Conservation (phyloP, 805 yeast genomes). For the Yamadazyma insecticola region DNA sequence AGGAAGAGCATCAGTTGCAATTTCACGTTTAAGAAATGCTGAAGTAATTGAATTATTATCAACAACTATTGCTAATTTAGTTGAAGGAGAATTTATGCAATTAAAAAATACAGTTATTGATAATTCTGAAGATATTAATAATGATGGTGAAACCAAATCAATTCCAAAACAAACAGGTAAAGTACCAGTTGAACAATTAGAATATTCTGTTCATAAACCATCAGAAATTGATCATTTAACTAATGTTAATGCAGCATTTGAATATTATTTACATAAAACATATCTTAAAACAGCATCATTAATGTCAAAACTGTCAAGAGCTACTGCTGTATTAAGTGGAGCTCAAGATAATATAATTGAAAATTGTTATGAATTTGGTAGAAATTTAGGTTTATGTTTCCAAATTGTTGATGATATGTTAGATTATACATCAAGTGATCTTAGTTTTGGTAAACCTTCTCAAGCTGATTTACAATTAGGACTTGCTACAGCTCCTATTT, state of each 20-base stretch:
- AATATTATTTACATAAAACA: conserved; percentile 91
- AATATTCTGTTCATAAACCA: conserved; percentile 44
- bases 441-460: conserved; percentile 87
- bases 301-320: conserved; percentile 89
- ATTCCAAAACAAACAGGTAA: conserved; percentile 60
- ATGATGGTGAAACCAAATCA: conserved; percentile 40
- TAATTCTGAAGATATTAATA: conserved; percentile 44
- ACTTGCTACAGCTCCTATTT: conserved; percentile 92
- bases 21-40: conserved; percentile 90
- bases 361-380: conserved; percentile 83
- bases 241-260: conserved; percentile 84
- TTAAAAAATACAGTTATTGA: conserved; percentile 81
- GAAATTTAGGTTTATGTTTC: conserved; percentile 91
- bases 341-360: conserved; percentile 73
- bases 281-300: conserved; percentile 92
- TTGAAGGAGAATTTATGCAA: conserved; percentile 99
- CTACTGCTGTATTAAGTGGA: conserved; percentile 91
- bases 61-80: conserved; percentile 92
- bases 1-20: conserved; percentile 94
- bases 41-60: conserved; percentile 95
- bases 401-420: conserved; percentile 95
- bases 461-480: conserved; percentile 94
- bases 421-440: conserved; percentile 87
- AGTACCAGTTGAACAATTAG: conserved; percentile 57
- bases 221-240: conserved; percentile 49